These are phyloP conservation scores for Drechslerella dactyloides DNA, from an alignment of 2,329 filamentous ascomycete genomes.

Conservation along the genomic window DNA sequence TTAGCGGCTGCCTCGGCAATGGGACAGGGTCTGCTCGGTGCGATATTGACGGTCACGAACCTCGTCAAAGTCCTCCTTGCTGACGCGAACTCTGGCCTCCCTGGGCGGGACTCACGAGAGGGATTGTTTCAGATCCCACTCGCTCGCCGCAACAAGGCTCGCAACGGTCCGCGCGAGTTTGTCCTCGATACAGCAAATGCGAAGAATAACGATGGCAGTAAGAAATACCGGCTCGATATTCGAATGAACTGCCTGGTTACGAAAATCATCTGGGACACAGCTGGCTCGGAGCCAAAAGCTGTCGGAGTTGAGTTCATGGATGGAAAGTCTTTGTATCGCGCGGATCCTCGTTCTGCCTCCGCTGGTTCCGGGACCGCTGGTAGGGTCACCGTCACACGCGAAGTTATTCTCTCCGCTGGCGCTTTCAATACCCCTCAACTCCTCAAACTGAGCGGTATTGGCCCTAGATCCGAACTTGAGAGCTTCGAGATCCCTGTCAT, in stretches of 20 bases:
- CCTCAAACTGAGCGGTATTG: conserved; percentile 53
- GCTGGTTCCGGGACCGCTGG: conserved; percentile 48
- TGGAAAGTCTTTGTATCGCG: conserved; percentile 60
- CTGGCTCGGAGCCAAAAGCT: conserved; percentile 57
- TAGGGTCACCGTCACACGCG: conserved; percentile 24
- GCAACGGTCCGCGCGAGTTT: conserved; percentile 54
- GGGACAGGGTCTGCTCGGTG: conserved; percentile 52
- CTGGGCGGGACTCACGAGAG: conserved; percentile 48
- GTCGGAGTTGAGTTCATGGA: conserved; percentile 60
- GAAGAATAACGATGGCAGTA: conserved; percentile 51
- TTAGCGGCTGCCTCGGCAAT: conserved; percentile 55
- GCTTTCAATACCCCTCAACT: conserved; percentile 52
- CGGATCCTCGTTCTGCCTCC: conserved; percentile 58
- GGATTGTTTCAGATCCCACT: conserved; percentile 54
- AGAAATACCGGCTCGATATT: conserved; percentile 42
- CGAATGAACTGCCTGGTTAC: conserved; percentile 57
- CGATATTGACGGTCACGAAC: conserved; percentile 48
- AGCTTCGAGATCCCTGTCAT: conserved; percentile 58
- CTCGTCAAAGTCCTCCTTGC: conserved; percentile 54
- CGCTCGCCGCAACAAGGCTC: conserved; percentile 43
- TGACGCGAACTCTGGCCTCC: conserved; percentile 54
- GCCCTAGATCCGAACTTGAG: conserved; percentile 42
- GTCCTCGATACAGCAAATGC: conserved; percentile 55
- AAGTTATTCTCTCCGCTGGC: conserved; percentile 53
- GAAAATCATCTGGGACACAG: conserved; percentile 58